Evolutionary conservation across 331 rosid species (phyloP).

Genomic region (Stylosanthes scabra): DNA sequence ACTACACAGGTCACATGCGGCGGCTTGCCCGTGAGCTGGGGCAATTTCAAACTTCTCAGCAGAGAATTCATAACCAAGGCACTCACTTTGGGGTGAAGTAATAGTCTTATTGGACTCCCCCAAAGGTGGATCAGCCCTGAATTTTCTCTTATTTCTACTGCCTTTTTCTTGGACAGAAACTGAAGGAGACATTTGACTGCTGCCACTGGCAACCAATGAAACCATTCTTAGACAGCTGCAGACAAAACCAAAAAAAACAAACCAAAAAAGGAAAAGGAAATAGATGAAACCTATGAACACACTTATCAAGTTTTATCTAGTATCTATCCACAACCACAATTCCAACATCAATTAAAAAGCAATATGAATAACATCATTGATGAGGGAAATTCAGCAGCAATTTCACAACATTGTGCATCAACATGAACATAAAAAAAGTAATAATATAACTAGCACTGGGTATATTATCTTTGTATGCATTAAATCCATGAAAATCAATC

Average conservation of each 20-base stretch:
- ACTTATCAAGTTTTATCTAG: slow-evolving; percentile 38
- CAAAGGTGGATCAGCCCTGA: slow-evolving; percentile 81
- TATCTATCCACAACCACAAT: slow-evolving; percentile 39
- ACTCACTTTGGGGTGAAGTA: slow-evolving; percentile 64
- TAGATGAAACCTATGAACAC: slow-evolving; percentile 38
- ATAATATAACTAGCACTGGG: slow-evolving; percentile 40
- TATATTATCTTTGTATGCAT: slow-evolving; percentile 43
- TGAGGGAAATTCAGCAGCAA: slow-evolving; percentile 38
- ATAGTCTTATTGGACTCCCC: slow-evolving; percentile 60
- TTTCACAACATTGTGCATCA: slow-evolving; percentile 39
- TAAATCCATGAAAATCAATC: slow-evolving; percentile 34
- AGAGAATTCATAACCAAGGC: slow-evolving; percentile 75
- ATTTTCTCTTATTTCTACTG: slow-evolving; percentile 90
- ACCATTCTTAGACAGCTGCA: slow-evolving; percentile 65
- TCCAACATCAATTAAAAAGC: slow-evolving; percentile 19
- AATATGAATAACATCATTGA: slow-evolving; percentile 26
- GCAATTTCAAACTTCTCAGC: slow-evolving; percentile 75
- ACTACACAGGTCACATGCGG: slow-evolving; percentile 64
- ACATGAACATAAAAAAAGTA: slow-evolving; percentile 25
- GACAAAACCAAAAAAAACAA: background rate
- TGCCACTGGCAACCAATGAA: slow-evolving; percentile 69
- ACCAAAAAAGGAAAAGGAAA: background rate
- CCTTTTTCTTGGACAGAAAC: slow-evolving; percentile 76
- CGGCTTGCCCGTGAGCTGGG: slow-evolving; percentile 53
- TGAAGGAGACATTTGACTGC: slow-evolving; percentile 60